Conservation (phyloP, 2,329 filamentous ascomycete genomes). For the Pseudocercospora pini-densiflorae region DNA sequence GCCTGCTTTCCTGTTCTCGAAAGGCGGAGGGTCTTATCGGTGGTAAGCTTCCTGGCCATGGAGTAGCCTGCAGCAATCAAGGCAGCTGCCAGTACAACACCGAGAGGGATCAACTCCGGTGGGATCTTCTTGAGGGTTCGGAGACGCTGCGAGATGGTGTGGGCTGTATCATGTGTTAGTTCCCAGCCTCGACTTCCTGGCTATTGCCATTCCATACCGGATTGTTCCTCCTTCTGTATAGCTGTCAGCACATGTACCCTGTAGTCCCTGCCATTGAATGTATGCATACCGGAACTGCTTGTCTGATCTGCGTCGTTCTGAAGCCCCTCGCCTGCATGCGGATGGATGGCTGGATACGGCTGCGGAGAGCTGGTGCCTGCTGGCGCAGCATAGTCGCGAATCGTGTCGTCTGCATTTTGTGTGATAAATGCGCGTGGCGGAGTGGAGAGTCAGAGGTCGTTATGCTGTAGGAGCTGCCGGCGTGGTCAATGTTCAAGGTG, state of each 20-base stretch:
- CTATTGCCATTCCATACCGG: constrained; percentile 54
- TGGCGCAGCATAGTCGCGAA: constrained; percentile 45
- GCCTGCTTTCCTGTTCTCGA: constrained; percentile 64
- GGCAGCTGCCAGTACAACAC: constrained; percentile 79
- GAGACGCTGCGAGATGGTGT: constrained; percentile 95
- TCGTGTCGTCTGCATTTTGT: constrained; percentile 46
- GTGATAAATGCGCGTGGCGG: constrained; percentile 30
- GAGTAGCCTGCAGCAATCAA: constrained; percentile 83
- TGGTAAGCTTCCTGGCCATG: constrained; percentile 76
- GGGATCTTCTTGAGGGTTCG: constrained; percentile 88
- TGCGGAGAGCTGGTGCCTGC: constrained; percentile 39
- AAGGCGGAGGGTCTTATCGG: constrained; percentile 92
- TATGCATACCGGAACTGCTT: constrained; percentile 40
- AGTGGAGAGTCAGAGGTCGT: constrained; percentile 33
- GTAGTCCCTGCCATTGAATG: background rate
- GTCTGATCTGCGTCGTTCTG: constrained; percentile 36
- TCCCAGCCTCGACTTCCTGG: background rate
- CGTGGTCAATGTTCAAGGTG: constrained; percentile 1
- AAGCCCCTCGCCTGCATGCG: constrained; percentile 40
- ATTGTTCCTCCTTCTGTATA: constrained; percentile 66
- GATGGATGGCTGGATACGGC: constrained; percentile 43
- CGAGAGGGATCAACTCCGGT: constrained; percentile 91
- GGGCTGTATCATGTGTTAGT: constrained; percentile 62
- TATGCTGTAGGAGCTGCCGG: background rate
- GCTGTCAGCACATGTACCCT: constrained; percentile 21